Percentiles rank a stretch among this genome's conserved stretches.
Evolutionary conservation across 306 rosid species (phyloP).

Genomic region (Cucumis hystrix): DNA sequence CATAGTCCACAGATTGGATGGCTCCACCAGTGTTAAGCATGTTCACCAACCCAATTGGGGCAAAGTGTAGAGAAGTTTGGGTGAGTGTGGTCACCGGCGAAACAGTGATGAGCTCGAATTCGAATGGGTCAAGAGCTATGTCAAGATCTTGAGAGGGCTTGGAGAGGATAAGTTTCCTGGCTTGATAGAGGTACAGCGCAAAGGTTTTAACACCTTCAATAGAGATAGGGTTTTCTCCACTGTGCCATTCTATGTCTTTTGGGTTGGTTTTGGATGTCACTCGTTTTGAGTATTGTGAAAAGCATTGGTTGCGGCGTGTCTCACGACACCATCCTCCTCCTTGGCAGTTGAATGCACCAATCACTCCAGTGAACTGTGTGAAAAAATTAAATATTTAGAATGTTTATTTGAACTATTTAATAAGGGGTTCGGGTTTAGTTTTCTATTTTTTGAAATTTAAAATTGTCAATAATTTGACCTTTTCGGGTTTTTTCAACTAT

Average conservation of each 20-base stretch:
- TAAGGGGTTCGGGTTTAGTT: too few species aligned
- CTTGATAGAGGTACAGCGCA: slow-evolving; percentile 48
- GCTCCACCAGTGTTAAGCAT: slow-evolving; percentile 92
- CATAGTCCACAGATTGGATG: slow-evolving; percentile 35
- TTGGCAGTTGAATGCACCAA: slow-evolving; percentile 90
- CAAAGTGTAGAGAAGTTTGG: slow-evolving; percentile 32
- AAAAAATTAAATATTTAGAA: not conserved
- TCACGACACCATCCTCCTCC: slow-evolving; percentile 93
- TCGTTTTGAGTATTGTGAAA: slow-evolving; percentile 38
- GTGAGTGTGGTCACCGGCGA: slow-evolving; percentile 41
- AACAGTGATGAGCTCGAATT: slow-evolving; percentile 71
- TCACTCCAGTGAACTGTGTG: slow-evolving; percentile 56
- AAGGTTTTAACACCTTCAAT: slow-evolving; percentile 34
- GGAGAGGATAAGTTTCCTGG: slow-evolving; percentile 49
- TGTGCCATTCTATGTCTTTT: slow-evolving; percentile 73
- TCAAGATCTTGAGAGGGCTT: slow-evolving; percentile 34
- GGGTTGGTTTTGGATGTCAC: slow-evolving; percentile 42
- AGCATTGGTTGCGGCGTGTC: slow-evolving; percentile 56
- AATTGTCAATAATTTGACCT: too few species aligned
- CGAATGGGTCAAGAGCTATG: slow-evolving; percentile 67
- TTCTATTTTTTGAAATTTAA: too few species aligned
- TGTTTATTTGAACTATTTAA: too few species aligned
- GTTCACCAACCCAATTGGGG: slow-evolving; percentile 75
- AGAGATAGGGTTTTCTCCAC: slow-evolving; percentile 44
- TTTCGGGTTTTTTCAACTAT: too few species aligned